Percentiles rank a stretch among this genome's conserved stretches.
These are phyloP conservation scores for Simmondsia chinensis DNA, from an alignment of 148 eudicot species.

Conservation along the genomic window DNA sequence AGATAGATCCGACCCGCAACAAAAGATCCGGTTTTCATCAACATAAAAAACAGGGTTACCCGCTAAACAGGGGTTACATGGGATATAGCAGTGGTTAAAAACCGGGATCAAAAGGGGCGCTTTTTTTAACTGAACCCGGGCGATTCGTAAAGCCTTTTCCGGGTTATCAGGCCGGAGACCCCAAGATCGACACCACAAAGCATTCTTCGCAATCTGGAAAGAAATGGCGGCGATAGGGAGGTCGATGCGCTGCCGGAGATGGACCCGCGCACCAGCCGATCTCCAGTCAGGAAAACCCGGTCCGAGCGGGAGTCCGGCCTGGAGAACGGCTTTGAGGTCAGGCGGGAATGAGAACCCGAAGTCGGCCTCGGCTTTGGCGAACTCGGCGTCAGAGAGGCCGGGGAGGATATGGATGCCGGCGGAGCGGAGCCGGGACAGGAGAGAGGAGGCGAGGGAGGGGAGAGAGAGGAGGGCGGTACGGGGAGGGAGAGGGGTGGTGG, in stretches of 20 bases:
- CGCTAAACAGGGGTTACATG: conserved; percentile 69
- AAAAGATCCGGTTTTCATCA: conserved; percentile 72
- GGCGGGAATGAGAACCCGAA: conserved; percentile 89
- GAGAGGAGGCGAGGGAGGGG: conserved; percentile 48
- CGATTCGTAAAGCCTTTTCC: conserved; percentile 54
- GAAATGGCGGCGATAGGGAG: conserved; percentile 77
- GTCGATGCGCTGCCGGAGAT: conserved; percentile 51
- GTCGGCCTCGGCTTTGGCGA: conserved; percentile 72
- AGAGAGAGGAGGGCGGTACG: conserved; percentile 52
- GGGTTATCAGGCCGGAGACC: conserved; percentile 66
- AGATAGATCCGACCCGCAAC: conserved; percentile 70
- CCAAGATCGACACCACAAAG: conserved; percentile 73
- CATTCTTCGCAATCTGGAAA: conserved; percentile 57
- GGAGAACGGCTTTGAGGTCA: conserved; percentile 66
- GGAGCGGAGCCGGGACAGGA: conserved; percentile 43
- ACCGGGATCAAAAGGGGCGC: conserved; percentile 80
- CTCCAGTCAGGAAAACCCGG: conserved; percentile 94
- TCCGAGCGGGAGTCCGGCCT: conserved; percentile 66
- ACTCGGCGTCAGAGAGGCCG: conserved; percentile 66
- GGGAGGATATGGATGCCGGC: conserved; percentile 50
- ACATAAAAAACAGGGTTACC: conserved; percentile 82
- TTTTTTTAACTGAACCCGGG: conserved; percentile 47
- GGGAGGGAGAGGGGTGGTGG: conserved; percentile 43
- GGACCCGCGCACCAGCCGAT: conserved; percentile 46
- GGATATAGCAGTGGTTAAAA: conserved; percentile 75